Conservation (phyloP, 2,329 filamentous ascomycete species). For the Fusarium mundagurra region DNA sequence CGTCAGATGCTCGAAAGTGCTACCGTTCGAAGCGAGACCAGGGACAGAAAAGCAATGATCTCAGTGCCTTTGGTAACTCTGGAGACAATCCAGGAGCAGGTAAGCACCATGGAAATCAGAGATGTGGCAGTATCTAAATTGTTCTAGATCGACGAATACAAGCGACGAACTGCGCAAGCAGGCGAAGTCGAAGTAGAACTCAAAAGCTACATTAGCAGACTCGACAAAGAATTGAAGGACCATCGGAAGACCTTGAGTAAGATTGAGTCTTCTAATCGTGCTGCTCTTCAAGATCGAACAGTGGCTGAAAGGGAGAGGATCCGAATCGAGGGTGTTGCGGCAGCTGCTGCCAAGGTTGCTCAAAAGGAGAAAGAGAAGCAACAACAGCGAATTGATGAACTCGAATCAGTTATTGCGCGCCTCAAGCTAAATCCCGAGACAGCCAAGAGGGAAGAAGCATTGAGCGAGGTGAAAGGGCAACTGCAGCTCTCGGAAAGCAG, state of each 20-base stretch:
- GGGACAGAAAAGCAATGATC: slow-evolving; percentile 36
- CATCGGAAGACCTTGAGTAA: slow-evolving; percentile 55
- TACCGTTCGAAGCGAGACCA: slow-evolving; percentile 10
- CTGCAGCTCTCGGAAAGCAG: slow-evolving; percentile 54
- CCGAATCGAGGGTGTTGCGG: slow-evolving; percentile 48
- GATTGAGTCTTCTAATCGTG: slow-evolving; percentile 59
- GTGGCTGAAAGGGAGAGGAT: slow-evolving; percentile 58
- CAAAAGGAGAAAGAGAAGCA: slow-evolving; percentile 51
- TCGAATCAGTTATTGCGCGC: slow-evolving; percentile 48
- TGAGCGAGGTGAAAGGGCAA: slow-evolving; percentile 51
- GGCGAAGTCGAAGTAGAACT: slow-evolving; percentile 49
- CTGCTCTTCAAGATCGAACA: slow-evolving; percentile 62
- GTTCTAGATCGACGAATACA: slow-evolving; percentile 44
- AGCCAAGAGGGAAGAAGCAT: slow-evolving; percentile 41
- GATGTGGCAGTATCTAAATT: slow-evolving; percentile 23
- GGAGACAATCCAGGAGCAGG: slow-evolving; percentile 52
- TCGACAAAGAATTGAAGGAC: slow-evolving; percentile 58
- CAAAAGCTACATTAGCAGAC: slow-evolving; percentile 53
- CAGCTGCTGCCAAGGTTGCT: slow-evolving; percentile 41
- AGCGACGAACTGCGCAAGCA: slow-evolving; percentile 39
- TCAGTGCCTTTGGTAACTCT: slow-evolving; percentile 48
- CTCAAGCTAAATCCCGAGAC: slow-evolving; percentile 41
- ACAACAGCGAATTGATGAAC: slow-evolving; percentile 49
- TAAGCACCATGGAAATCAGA: slow-evolving; percentile 32
- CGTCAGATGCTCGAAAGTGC: slow-evolving; percentile 43